Conservation (phyloP, 768 basidiomycete genomes). For the Tricholoma bakamatsutake region DNA sequence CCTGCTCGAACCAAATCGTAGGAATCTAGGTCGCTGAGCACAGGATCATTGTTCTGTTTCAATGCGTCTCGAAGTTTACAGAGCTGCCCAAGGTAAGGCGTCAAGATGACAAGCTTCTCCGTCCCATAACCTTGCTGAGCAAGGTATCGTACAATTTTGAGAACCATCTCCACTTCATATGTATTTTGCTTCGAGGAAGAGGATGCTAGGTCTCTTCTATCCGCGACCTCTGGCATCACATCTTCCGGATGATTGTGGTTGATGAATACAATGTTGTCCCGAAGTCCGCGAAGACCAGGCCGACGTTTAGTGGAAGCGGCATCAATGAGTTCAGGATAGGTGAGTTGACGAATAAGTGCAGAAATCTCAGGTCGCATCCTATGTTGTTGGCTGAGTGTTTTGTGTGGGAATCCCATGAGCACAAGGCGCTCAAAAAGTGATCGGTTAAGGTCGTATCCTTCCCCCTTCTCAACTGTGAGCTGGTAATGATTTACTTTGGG, state of each 20-base stretch:
- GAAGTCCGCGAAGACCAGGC: conserved; percentile 47
- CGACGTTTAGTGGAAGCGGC: conserved; percentile 44
- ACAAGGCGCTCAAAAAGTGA: conserved; percentile 69
- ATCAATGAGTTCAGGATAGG: conserved; percentile 60
- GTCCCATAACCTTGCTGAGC: conserved; percentile 64
- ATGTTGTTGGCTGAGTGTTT: conserved; percentile 51
- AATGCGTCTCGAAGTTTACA: conserved; percentile 42
- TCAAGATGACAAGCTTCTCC: conserved; percentile 55
- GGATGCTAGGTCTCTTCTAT: conserved; percentile 39
- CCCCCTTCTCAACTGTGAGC: conserved; percentile 58
- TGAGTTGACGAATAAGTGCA: conserved; percentile 49
- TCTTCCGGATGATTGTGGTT: conserved; percentile 53
- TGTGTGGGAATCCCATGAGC: conserved; percentile 55
- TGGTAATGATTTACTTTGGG: conserved; percentile 65
- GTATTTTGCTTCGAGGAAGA: conserved; percentile 56
- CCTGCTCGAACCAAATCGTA: conserved; percentile 55
- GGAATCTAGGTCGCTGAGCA: conserved; percentile 59
- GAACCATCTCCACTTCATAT: conserved; percentile 56
- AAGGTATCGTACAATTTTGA: conserved; percentile 61
- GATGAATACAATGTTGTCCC: conserved; percentile 56
- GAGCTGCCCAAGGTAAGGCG: conserved; percentile 66
- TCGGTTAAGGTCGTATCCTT: conserved; percentile 61
- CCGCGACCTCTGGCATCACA: conserved; percentile 31
- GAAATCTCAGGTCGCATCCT: conserved; percentile 77
- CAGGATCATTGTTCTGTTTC: conserved; percentile 44